Percentiles rank a stretch among this genome's conserved stretches.
Conservation (phyloP, 1,284 basidiomycete genomes). For the Ceratobasidium papillatum region DNA sequence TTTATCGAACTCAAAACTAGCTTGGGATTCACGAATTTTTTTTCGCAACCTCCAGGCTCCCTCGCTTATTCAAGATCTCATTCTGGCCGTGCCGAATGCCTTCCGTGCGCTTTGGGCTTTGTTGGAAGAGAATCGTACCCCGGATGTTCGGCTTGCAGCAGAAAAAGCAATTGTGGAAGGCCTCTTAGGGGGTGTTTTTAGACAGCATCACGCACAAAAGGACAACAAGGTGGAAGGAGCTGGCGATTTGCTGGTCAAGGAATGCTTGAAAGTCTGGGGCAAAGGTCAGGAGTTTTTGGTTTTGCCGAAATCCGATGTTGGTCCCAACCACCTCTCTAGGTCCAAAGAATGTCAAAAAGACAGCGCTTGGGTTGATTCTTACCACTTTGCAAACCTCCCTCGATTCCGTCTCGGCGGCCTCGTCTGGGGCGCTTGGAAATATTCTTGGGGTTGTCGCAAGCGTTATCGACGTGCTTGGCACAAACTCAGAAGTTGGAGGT, state of each 20-base stretch:
- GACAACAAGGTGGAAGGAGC: not conserved
- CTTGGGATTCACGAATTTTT: not conserved
- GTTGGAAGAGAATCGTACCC: constrained; percentile 12
- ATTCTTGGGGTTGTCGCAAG: constrained; percentile 13
- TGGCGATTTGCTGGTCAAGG: constrained; percentile 19
- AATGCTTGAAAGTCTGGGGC: constrained; percentile 34
- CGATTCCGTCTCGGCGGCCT: constrained; percentile 33
- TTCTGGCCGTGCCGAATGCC: constrained; percentile 10
- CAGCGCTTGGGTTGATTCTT: constrained; percentile 23
- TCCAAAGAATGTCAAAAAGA: constrained; percentile 35
- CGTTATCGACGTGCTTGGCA: constrained; percentile 17
- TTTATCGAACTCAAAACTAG: not conserved
- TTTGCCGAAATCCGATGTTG: no score
- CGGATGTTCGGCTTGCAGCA: constrained; percentile 21
- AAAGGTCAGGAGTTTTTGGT: not conserved
- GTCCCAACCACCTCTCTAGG: not conserved
- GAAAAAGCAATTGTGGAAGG: constrained; percentile 20
- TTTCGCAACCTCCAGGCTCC: not conserved
- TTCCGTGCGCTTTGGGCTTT: constrained; percentile 27
- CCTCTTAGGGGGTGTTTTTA: constrained; percentile 15
- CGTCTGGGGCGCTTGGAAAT: constrained; percentile 34
- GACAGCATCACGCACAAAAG: not conserved
- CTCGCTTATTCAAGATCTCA: constrained; percentile 19
- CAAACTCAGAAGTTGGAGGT: constrained; percentile 52
- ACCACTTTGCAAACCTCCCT: constrained; percentile 20